A percentile compares a stretch with the other conserved stretches of the same genome.
These are phyloP conservation scores for Phanerochaete carnosa DNA, from an alignment of 768 basidiomycete species.

Conservation along the genomic window DNA sequence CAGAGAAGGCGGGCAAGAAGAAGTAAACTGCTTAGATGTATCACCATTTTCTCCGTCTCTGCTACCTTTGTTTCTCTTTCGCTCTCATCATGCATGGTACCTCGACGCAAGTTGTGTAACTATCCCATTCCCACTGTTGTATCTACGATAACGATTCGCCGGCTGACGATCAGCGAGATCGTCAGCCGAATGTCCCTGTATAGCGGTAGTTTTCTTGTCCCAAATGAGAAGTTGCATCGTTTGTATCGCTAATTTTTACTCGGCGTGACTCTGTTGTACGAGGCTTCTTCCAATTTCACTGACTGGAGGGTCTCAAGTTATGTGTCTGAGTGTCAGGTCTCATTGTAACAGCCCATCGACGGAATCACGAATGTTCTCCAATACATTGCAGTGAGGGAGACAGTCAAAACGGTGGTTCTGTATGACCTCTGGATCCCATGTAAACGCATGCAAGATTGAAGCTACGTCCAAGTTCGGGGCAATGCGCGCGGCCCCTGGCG, in stretches of 20 bases:
- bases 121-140: slow-evolving; percentile 29
- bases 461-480: slow-evolving; percentile 45
- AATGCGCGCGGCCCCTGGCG: slow-evolving; percentile 44
- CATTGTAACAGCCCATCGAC: neutral
- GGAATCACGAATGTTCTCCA: neutral
- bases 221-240: slow-evolving; percentile 30
- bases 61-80: slow-evolving; percentile 43
- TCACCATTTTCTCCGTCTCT: slow-evolving; percentile 29
- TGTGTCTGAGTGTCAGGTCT: no score
- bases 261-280: no score
- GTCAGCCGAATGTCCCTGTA: slow-evolving; percentile 30
- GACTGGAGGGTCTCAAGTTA: no score
- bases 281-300: no score
- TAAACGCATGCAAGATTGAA: slow-evolving; percentile 37
- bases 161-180: slow-evolving; percentile 17
- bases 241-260: slow-evolving; percentile 18
- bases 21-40: slow-evolving; percentile 71
- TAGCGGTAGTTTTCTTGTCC: slow-evolving; percentile 23
- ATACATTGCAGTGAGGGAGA: neutral
- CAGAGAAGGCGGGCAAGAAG: slow-evolving; percentile 96
- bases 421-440: neutral
- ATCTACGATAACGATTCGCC: slow-evolving; percentile 32
- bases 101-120: slow-evolving; percentile 31
- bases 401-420: neutral
- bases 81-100: slow-evolving; percentile 38